Percentiles rank a stretch among this genome's conserved stretches.
Conservation (phyloP, 805 yeast species). For the Yueomyces sp. region DNA sequence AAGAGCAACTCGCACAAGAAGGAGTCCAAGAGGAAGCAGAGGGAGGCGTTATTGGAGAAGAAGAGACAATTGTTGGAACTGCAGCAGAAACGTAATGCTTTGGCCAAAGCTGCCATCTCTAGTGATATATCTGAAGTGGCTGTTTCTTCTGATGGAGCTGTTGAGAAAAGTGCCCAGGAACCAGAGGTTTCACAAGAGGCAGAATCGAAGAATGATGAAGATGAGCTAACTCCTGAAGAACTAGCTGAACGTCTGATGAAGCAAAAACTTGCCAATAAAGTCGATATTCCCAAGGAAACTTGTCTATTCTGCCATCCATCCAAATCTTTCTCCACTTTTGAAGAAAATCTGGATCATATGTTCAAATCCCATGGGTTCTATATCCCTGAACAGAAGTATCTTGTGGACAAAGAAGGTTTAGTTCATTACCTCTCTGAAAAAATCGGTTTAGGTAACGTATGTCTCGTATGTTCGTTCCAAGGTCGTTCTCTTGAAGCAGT, state of each 20-base stretch:
- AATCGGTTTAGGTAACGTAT: constrained; percentile 81
- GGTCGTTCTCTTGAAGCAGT: constrained; percentile 77
- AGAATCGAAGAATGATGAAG: constrained; percentile 13
- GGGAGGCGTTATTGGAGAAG: constrained; percentile 29
- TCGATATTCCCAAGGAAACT: constrained; percentile 34
- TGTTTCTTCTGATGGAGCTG: constrained; percentile 2
- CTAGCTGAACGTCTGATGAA: constrained; percentile 26
- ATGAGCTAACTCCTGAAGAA: constrained; percentile 26
- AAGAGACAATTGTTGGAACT: constrained; percentile 28
- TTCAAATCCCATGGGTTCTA: constrained; percentile 66
- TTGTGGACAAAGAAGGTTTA: constrained; percentile 61
- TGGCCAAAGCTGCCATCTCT: neutral
- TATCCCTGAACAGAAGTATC: constrained; percentile 70
- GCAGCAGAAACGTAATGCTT: constrained; percentile 24
- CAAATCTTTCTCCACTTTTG: constrained; percentile 30
- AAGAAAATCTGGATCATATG: constrained; percentile 56
- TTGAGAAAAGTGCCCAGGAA: constrained; percentile 1
- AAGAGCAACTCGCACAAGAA: constrained; percentile 20
- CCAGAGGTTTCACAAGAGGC: constrained; percentile 2
- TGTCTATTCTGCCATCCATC: constrained; percentile 45
- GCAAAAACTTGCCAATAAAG: constrained; percentile 27
- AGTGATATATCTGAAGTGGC: neutral
- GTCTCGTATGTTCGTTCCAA: constrained; percentile 74
- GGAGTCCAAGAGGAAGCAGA: constrained; percentile 29
- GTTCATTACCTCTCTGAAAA: constrained; percentile 75